Conservation (phyloP, 108 stramenopile species). For the Cylindrotheca closterium region DNA sequence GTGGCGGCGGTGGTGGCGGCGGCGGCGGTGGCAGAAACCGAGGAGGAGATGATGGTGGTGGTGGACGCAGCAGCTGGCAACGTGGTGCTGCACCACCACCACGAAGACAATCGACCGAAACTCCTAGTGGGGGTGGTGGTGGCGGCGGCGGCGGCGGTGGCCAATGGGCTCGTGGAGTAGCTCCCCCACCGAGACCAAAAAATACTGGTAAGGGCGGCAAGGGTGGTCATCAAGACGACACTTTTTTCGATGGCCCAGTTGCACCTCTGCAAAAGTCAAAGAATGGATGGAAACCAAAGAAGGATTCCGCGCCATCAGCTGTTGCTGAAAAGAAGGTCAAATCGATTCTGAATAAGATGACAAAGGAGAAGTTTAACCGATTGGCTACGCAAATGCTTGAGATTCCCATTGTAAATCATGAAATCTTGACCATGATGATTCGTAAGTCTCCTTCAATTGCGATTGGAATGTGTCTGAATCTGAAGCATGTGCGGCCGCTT, state of each 20-base stretch:
- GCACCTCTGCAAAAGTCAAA: constrained; percentile 58
- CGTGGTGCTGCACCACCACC: constrained; percentile 17
- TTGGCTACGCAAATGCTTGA: constrained; percentile 74
- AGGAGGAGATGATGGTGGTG: constrained; percentile 23
- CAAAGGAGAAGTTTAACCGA: constrained; percentile 87
- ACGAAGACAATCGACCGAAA: constrained; percentile 6
- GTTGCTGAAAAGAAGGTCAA: constrained; percentile 83
- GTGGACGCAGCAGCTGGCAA: constrained; percentile 27
- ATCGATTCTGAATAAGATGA: constrained; percentile 90
- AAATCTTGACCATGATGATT: constrained; percentile 81
- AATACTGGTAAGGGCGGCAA: constrained; percentile 30
- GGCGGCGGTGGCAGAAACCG: constrained; percentile 25
- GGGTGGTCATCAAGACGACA: constrained; percentile 21
- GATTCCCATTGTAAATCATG: constrained; percentile 72
- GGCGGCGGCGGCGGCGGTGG: constrained; percentile 22
- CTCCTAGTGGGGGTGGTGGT: not conserved
- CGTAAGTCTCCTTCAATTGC: too few species aligned
- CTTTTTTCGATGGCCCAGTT: constrained; percentile 55
- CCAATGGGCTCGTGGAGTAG: constrained; percentile 42
- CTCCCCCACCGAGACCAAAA: constrained; percentile 27
- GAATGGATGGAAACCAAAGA: constrained; percentile 75
- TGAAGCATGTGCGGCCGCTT: too few species aligned
- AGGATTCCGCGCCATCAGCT: constrained; percentile 58
- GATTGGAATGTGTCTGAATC: too few species aligned
- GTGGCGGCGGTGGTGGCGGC: constrained; percentile 31